These are phyloP conservation scores for Hirschioporus abietinus DNA, from an alignment of 768 basidiomycete genomes.

Conservation along the genomic window DNA sequence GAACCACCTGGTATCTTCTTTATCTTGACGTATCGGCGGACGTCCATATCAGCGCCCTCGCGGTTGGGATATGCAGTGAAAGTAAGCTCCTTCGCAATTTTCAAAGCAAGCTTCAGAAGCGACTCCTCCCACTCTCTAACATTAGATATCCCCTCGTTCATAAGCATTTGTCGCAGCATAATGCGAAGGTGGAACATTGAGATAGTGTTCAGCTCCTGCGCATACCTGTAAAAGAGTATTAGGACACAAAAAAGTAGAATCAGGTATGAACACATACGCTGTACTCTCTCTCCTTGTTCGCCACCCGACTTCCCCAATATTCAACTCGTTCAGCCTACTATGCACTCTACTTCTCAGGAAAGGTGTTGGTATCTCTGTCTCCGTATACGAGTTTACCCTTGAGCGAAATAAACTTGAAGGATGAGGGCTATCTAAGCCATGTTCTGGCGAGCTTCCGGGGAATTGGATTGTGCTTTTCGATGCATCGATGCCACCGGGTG, in stretches of 20 bases:
- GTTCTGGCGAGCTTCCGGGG: slow-evolving; percentile 75
- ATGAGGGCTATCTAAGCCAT: slow-evolving; percentile 41
- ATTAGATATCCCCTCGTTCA: slow-evolving; percentile 76
- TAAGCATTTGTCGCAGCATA: slow-evolving; percentile 89
- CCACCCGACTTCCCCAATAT: slow-evolving; percentile 68
- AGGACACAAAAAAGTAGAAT: slow-evolving; percentile 6
- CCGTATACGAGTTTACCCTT: slow-evolving; percentile 66
- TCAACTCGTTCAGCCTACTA: slow-evolving; percentile 61
- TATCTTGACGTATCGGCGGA: slow-evolving; percentile 92
- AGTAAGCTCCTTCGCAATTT: slow-evolving; percentile 80
- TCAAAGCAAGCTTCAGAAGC: slow-evolving; percentile 73
- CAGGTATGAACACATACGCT: slow-evolving; percentile 49
- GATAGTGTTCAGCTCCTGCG: slow-evolving; percentile 75
- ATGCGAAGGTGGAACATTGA: slow-evolving; percentile 87
- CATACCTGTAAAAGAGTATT: slow-evolving; percentile 47
- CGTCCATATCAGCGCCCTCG: slow-evolving; percentile 92
- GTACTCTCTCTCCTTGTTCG: slow-evolving; percentile 84
- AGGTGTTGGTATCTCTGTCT: slow-evolving; percentile 67
- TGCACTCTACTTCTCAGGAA: slow-evolving; percentile 84
- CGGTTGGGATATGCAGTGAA: slow-evolving; percentile 66
- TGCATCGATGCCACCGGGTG: slow-evolving; percentile 46
- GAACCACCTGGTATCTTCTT: slow-evolving; percentile 96
- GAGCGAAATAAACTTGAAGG: slow-evolving; percentile 45
- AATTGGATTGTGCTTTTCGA: slow-evolving; percentile 74
- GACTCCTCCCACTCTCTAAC: slow-evolving; percentile 85